Evolutionary conservation across 805 yeast species (phyloP).

Genomic region (Metschnikowia picachoensis): DNA sequence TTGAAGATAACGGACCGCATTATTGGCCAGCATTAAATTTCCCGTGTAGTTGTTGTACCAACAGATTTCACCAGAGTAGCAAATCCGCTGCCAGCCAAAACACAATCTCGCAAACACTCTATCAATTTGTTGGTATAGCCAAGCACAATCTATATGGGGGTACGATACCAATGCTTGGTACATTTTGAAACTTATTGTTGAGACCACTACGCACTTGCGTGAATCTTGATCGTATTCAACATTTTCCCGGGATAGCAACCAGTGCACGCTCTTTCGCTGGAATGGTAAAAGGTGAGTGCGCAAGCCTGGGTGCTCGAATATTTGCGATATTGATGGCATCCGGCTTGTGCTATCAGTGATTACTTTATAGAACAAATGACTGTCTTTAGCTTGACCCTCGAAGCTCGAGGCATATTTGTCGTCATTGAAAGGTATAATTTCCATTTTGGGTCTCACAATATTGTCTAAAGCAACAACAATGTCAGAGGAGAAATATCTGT

Average conservation of each 20-base stretch:
- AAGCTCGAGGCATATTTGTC: neutral
- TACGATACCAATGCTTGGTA: slow-evolving; percentile 1
- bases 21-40: slow-evolving; percentile 35
- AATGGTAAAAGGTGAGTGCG: slow-evolving; percentile 44
- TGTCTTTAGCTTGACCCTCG: slow-evolving; percentile 21
- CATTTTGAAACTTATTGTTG: slow-evolving; percentile 17
- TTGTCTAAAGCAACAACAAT: slow-evolving; percentile 9
- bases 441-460: slow-evolving; percentile 1
- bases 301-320: slow-evolving; percentile 39
- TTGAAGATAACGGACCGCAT: slow-evolving; percentile 25
- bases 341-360: slow-evolving; percentile 44
- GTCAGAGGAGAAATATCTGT: slow-evolving; percentile 19
- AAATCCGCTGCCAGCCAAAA: slow-evolving; percentile 49
- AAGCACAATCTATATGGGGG: slow-evolving; percentile 8
- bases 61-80: slow-evolving; percentile 10
- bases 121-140: slow-evolving; percentile 23
- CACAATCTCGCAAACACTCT: slow-evolving; percentile 38
- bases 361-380: slow-evolving; percentile 46
- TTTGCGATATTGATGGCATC: slow-evolving; percentile 16
- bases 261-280: slow-evolving; percentile 51
- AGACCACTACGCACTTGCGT: slow-evolving; percentile 19
- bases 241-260: slow-evolving; percentile 55
- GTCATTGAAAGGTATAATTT: neutral
- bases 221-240: slow-evolving; percentile 29
- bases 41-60: slow-evolving; percentile 55